A percentile compares a stretch with the other conserved stretches of the same genome.
These are phyloP conservation scores for Arthrobotrys iridis DNA, from an alignment of 2,329 filamentous ascomycete species.

Conservation along the genomic window DNA sequence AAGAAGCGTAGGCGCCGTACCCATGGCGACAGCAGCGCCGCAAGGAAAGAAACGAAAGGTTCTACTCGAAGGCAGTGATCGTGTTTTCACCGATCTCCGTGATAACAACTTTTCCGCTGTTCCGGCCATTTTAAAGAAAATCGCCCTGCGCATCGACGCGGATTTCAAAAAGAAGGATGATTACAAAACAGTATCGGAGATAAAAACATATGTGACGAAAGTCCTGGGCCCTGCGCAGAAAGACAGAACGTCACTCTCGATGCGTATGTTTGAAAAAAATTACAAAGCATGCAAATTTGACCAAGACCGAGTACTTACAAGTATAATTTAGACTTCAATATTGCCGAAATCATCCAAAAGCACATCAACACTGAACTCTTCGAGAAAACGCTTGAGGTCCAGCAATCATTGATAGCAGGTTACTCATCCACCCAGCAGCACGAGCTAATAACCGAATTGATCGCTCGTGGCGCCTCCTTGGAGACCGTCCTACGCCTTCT, in stretches of 20 bases:
- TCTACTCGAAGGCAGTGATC: conserved; percentile 86
- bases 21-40: conserved; percentile 66
- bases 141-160: conserved; percentile 82
- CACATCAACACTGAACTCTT: conserved; percentile 90
- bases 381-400: conserved; percentile 86
- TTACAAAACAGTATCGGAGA: conserved; percentile 86
- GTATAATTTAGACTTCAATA: conserved; percentile 48
- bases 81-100: conserved; percentile 84
- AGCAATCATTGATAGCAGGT: conserved; percentile 85
- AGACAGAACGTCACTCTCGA: conserved; percentile 47
- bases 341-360: conserved; percentile 96
- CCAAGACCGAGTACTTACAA: neutral
- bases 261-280: conserved; percentile 34
- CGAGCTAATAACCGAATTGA: conserved; percentile 92
- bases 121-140: conserved; percentile 85
- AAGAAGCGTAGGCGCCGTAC: conserved; percentile 35
- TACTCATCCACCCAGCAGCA: conserved; percentile 89
- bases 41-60: conserved; percentile 85
- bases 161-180: conserved; percentile 90
- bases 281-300: neutral
- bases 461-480: conserved; percentile 83
- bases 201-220: conserved; percentile 94
- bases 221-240: conserved; percentile 68
- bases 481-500: conserved; percentile 83
- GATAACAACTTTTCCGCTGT: conserved; percentile 97